Conservation (phyloP, 352 stramenopile genomes). For the Phytopythium oedochilum region DNA sequence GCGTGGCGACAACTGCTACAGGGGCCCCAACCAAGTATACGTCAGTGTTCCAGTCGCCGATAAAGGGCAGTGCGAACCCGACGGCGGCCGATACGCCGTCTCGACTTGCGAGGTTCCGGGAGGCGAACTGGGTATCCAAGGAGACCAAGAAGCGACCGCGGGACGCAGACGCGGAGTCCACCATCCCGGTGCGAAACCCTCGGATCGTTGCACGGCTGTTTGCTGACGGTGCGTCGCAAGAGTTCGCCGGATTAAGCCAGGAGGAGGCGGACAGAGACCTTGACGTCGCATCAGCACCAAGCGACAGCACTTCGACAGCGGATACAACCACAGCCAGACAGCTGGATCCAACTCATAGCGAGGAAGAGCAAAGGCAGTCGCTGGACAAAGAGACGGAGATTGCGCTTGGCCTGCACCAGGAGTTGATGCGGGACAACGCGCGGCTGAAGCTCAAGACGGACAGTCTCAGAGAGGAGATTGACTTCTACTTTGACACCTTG, state of each 20-base stretch:
- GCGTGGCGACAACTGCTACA: neutral
- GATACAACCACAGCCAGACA: too few species aligned
- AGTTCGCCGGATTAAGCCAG: neutral
- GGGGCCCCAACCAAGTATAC: neutral
- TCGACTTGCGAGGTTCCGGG: conserved; percentile 10
- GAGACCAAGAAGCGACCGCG: conserved; percentile 11
- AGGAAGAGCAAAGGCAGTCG: conserved; percentile 10
- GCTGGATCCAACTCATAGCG: neutral
- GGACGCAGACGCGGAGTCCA: neutral
- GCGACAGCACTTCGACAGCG: neutral
- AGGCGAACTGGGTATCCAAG: conserved; percentile 11
- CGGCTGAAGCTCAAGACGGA: conserved; percentile 41
- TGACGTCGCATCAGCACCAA: neutral
- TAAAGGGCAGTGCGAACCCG: neutral
- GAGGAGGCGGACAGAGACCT: neutral
- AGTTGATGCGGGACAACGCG: conserved; percentile 40
- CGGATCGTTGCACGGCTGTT: conserved; percentile 9
- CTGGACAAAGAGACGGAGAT: conserved; percentile 29
- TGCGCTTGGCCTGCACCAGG: conserved; percentile 26
- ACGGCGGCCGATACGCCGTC: conserved; percentile 10
- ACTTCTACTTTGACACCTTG: conserved; percentile 47
- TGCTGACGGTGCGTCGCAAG: neutral
- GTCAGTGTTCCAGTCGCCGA: conserved; percentile 3
- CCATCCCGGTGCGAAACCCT: conserved; percentile 7
- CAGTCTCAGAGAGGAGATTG: conserved; percentile 38